Conservation (phyloP, 2,329 filamentous ascomycete genomes). For the Tolypocladium cylindrosporum region DNA sequence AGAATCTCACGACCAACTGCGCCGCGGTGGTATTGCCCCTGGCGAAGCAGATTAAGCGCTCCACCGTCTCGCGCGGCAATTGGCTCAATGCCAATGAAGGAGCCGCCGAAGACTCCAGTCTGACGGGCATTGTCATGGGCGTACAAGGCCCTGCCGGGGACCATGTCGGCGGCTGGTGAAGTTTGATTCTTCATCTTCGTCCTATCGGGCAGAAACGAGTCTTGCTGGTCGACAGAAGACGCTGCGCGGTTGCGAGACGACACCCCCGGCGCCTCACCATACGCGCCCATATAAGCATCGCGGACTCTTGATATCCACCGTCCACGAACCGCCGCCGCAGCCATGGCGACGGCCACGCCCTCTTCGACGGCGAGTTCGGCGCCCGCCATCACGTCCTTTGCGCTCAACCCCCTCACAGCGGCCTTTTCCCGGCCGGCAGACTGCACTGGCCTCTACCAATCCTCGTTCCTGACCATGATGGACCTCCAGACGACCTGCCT, state of each 20-base stretch:
- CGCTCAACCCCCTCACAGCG: slow-evolving; percentile 14
- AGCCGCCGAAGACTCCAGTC: neutral
- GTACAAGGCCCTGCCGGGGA: neutral
- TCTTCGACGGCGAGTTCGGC: neutral
- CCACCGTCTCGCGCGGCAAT: neutral
- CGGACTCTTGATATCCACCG: neutral
- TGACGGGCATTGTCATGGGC: neutral
- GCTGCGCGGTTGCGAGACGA: neutral
- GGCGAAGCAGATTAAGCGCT: neutral
- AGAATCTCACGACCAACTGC: neutral
- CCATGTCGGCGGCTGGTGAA: neutral
- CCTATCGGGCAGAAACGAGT: neutral
- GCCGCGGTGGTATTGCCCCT: neutral
- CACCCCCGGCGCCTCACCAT: neutral
- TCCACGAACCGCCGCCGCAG: neutral
- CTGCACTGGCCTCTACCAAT: slow-evolving; percentile 13
- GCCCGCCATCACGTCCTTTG: slow-evolving; percentile 11
- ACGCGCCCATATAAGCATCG: neutral
- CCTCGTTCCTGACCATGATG: slow-evolving; percentile 16
- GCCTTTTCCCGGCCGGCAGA: slow-evolving; percentile 11
- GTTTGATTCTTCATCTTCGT: neutral
- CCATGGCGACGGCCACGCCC: neutral
- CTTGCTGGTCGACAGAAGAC: neutral
- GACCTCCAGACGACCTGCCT: slow-evolving; percentile 18
- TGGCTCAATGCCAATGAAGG: neutral